Base-by-base conservation (phyloP, 345 rosid species). In the Camelina hispida region DNA sequence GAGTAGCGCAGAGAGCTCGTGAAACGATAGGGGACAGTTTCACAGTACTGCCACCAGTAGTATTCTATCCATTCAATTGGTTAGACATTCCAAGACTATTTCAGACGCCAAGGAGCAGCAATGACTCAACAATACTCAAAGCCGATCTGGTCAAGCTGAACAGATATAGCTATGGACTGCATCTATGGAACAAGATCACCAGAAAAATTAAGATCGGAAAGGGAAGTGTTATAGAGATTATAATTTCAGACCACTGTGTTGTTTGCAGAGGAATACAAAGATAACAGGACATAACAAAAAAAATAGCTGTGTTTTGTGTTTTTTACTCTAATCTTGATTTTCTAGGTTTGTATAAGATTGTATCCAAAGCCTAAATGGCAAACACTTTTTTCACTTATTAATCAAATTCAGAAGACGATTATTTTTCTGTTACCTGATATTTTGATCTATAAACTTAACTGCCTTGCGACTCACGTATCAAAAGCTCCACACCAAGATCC, bases 1-100 rank as follows among this genome's bases (percentile, higher is more conserved):
- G 98, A 67, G 90, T 89, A 4, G 86, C 76, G 6, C 32, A 64
- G 58, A 86, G 79, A 79, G 79, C 79, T 8, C 67, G 75, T 47
- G 86, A 73, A 58, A 79, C 70, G 13, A 72, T 79, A 8, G 87
- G 84, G 13, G 77, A 59, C 30, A 86, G 69, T 75, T 82, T 89
- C 48, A 84, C 82, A 7, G 75, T 93, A 3, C 48, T 93, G 83
- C 82, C 87, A 0, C 96, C 93, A 0, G 70, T 37, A 76, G 91
- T 91, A 0, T 91, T 93, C 25, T 88, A 91, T 62, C 96, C 97
- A 10, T 93, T 87, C 5, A 70, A 78, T 70, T 91, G 98, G 98
- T 73, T 56, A 30, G 78, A 66, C 65, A 88, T 93, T 15, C 83
- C 57, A 14, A 61, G 90, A 22, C 79, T 85, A 15, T 91, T 93